phyloP scores from a whole-genome alignment of 1,284 basidiomycete species.

The Ganoderma resinaceum region DNA sequence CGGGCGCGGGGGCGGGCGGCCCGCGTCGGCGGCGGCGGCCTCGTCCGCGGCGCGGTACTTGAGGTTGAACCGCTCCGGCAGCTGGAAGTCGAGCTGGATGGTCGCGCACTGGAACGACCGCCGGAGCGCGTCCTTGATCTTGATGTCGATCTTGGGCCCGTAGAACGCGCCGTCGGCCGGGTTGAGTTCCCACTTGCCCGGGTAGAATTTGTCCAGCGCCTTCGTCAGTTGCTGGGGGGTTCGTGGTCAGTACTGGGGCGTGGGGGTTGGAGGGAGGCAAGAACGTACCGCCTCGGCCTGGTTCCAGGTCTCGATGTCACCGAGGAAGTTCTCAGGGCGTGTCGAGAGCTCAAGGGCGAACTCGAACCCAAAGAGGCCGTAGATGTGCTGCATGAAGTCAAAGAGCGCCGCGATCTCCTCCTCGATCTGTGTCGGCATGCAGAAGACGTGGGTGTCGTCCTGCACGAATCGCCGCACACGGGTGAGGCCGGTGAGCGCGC shows the following conservation, averaged over 20 bases:
- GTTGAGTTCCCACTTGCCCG: constrained; percentile 94
- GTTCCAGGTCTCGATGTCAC: constrained; percentile 91
- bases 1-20: constrained; percentile 73
- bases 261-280: background rate
- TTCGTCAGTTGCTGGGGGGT: constrained; percentile 76
- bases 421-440: constrained; percentile 94
- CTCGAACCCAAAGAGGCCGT: constrained; percentile 97
- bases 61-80: constrained; percentile 97
- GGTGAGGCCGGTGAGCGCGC: constrained; percentile 93
- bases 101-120: constrained; percentile 98
- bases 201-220: constrained; percentile 88
- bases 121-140: constrained; percentile 91
- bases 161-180: constrained; percentile 98
- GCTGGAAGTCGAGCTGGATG: constrained; percentile 99
- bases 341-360: constrained; percentile 97
- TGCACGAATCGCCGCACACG: constrained; percentile 96
- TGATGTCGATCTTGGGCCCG: constrained; percentile 98
- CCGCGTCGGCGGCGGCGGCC: constrained; percentile 54
- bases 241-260: background rate
- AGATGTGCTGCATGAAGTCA: constrained; percentile 94
- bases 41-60: constrained; percentile 87
- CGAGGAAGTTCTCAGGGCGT: constrained; percentile 94
- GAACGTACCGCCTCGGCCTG: constrained; percentile 77
- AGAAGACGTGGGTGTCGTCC: constrained; percentile 98
- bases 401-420: constrained; percentile 89